Percentiles rank a stretch among this genome's conserved stretches.
These are phyloP conservation scores for Vachellia collinsii DNA, from an alignment of 306 rosid genomes.

Conservation along the genomic window DNA sequence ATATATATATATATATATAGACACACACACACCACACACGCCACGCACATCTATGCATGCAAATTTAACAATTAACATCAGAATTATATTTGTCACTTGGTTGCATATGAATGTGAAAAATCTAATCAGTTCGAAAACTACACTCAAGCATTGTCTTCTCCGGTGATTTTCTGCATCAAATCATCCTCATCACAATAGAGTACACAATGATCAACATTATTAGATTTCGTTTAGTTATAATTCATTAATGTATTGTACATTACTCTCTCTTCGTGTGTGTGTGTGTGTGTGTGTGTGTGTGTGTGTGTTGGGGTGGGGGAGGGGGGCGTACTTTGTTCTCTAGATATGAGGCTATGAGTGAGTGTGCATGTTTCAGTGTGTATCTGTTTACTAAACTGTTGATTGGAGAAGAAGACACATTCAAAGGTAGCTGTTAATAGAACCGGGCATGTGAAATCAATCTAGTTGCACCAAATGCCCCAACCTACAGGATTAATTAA, in stretches of 20 bases:
- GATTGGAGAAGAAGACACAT: not conserved
- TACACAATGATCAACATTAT: not conserved
- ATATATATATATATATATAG: too few species aligned
- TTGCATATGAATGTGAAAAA: too few species aligned
- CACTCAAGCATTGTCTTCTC: not conserved
- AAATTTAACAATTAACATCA: too few species aligned
- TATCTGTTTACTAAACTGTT: slow-evolving; percentile 2
- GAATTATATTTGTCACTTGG: too few species aligned
- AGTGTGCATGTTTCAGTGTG: not conserved
- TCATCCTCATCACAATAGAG: too few species aligned
- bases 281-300: too few species aligned
- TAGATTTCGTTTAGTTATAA: not conserved
- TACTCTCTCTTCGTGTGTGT: not conserved
- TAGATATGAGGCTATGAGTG: not conserved
- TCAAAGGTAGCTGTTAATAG: slow-evolving; percentile 22
- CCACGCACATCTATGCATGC: too few species aligned
- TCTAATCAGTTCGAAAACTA: too few species aligned
- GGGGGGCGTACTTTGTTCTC: not conserved
- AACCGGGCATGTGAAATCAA: slow-evolving; percentile 69
- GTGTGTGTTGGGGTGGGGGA: too few species aligned
- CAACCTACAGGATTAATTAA: not conserved
- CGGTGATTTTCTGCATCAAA: not conserved
- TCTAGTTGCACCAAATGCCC: slow-evolving; percentile 61
- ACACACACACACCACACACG: too few species aligned
- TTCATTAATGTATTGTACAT: too few species aligned